Evolutionary conservation across 1,139 yeast genomes (phyloP).

Genomic region (Suhomyces bokatorum): DNA sequence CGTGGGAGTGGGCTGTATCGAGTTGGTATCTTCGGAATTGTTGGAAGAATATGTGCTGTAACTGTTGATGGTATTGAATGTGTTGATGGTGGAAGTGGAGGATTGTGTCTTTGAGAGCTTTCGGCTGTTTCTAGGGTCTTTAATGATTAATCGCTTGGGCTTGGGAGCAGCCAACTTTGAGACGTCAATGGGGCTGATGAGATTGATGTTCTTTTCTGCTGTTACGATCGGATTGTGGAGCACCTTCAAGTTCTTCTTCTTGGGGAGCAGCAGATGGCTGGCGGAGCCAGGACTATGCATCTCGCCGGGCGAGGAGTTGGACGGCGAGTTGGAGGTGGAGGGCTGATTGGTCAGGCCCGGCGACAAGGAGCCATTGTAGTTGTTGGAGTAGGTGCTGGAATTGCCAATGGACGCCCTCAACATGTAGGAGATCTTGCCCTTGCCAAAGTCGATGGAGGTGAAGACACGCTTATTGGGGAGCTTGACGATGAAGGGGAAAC

Average conservation of each 20-base stretch:
- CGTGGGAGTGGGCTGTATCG: neutral
- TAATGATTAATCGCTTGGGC: conserved; percentile 64
- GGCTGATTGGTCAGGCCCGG: conserved; percentile 5
- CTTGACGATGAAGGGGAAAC: conserved; percentile 80
- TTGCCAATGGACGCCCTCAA: conserved; percentile 58
- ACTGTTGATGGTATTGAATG: conserved; percentile 31
- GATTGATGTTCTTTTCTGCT: conserved; percentile 57
- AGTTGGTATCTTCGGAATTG: conserved; percentile 28
- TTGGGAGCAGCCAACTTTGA: conserved; percentile 63
- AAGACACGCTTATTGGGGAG: conserved; percentile 70
- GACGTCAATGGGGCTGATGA: conserved; percentile 76
- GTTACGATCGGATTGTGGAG: conserved; percentile 34
- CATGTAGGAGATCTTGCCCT: conserved; percentile 74
- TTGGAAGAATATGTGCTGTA: conserved; percentile 37
- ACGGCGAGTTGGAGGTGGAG: conserved; percentile 1
- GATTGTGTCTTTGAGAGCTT: conserved; percentile 48
- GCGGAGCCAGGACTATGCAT: conserved; percentile 7
- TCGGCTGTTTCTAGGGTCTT: conserved; percentile 36
- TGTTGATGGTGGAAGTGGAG: conserved; percentile 45
- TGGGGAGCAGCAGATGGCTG: conserved; percentile 18
- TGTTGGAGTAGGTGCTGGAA: conserved; percentile 15
- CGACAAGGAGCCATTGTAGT: conserved; percentile 1
- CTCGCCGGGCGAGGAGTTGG: conserved; percentile 3
- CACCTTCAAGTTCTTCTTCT: conserved; percentile 24
- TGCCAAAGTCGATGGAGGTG: conserved; percentile 80